A percentile compares a stretch with the other conserved stretches of the same genome.
Evolutionary conservation across 805 yeast genomes (phyloP).

Genomic region (Clavispora asparagi): DNA sequence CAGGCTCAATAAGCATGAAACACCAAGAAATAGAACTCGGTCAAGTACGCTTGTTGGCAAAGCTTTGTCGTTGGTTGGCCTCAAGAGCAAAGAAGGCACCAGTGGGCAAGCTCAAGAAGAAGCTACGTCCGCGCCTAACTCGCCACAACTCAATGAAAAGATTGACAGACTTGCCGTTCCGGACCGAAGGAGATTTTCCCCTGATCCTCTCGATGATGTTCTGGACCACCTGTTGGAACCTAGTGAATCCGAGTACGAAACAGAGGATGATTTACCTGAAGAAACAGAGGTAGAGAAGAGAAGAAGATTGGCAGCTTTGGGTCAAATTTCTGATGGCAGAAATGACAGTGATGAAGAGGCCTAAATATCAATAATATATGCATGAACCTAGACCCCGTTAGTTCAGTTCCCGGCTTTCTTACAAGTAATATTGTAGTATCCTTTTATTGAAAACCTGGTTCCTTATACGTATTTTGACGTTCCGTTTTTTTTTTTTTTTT

Average conservation of each 20-base stretch:
- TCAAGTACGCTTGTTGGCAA: conserved; percentile 38
- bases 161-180: background rate
- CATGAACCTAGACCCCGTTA: background rate
- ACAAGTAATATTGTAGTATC: too few relatives aligned
- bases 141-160: background rate
- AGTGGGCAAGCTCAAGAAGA: background rate
- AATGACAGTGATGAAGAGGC: conserved; percentile 48
- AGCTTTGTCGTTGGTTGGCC: conserved; percentile 54
- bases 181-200: background rate
- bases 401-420: background rate
- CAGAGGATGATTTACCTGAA: conserved; percentile 21
- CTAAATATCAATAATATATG: conserved; percentile 2
- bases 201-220: background rate
- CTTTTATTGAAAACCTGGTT: background rate
- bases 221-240: conserved; percentile 4
- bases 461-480: background rate
- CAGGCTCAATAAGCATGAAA: conserved; percentile 53
- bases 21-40: conserved; percentile 21
- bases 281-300: conserved; percentile 67
- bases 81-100: conserved; percentile 23
- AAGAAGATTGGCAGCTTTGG: conserved; percentile 58
- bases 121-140: background rate
- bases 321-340: conserved; percentile 35
- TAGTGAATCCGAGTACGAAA: conserved; percentile 13
- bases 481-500: background rate